A percentile compares a stretch with the other conserved stretches of the same genome.
phyloP scores from a whole-genome alignment of 1,284 basidiomycete genomes.

The Leccinum pachyderme region DNA sequence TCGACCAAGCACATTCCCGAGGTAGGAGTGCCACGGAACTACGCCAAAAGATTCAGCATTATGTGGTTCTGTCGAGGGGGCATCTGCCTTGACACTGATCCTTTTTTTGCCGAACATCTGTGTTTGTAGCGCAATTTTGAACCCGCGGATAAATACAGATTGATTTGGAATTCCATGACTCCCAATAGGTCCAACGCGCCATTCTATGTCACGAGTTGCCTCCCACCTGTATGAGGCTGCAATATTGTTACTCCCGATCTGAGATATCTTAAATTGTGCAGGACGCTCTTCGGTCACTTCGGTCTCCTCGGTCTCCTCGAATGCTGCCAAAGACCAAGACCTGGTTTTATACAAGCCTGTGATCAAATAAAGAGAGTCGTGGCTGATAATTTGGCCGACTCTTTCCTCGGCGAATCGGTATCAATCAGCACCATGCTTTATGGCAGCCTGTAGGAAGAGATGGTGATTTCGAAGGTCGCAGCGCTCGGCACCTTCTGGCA shows the following conservation, averaged over 20 bases:
- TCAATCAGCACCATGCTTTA: constrained; percentile 5
- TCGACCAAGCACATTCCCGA: background rate
- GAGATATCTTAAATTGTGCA: constrained; percentile 8
- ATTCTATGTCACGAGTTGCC: constrained; percentile 4
- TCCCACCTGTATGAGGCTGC: constrained; percentile 5
- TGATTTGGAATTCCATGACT: constrained; percentile 1
- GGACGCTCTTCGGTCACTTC: background rate
- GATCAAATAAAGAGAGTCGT: constrained; percentile 19
- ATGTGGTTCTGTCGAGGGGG: background rate
- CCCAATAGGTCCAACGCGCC: constrained; percentile 6
- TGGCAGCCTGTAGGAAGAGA: background rate
- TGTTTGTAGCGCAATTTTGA: constrained; percentile 9
- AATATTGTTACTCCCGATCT: background rate
- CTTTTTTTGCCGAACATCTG: constrained; percentile 2
- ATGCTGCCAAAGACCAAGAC: constrained; percentile 16
- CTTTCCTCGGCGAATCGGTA: constrained; percentile 9
- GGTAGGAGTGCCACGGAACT: background rate
- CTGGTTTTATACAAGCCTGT: constrained; percentile 14
- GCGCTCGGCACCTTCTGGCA: constrained; percentile 15
- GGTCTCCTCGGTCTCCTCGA: background rate
- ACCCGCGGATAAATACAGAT: constrained; percentile 13
- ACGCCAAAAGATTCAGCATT: background rate
- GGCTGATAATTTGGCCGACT: constrained; percentile 13
- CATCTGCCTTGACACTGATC: constrained; percentile 4
- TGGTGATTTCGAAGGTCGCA: constrained; percentile 1